Conservation (phyloP, 2,329 filamentous ascomycete species). For the Botryotinia globosa region DNA sequence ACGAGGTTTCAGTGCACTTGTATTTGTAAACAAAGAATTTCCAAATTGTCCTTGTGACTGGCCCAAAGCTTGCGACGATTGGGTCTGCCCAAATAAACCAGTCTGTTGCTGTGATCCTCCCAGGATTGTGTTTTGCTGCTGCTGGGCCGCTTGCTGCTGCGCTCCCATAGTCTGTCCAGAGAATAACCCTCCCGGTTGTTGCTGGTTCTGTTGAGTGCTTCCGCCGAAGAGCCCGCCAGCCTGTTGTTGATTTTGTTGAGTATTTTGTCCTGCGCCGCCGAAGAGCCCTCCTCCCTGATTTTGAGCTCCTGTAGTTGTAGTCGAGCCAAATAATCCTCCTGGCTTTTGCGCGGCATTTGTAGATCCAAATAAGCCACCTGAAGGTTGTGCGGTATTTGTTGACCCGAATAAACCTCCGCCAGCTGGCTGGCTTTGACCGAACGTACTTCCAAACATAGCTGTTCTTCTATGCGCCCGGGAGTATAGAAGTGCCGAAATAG, state of each 20-base stretch:
- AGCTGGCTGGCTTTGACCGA: slow-evolving; percentile 30
- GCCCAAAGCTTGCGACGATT: slow-evolving; percentile 18
- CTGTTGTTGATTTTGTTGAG: slow-evolving; percentile 32
- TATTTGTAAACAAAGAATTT: slow-evolving; percentile 35
- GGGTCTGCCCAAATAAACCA: slow-evolving; percentile 25
- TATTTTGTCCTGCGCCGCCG: slow-evolving; percentile 26
- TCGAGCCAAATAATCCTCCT: slow-evolving; percentile 41
- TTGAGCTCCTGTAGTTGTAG: slow-evolving; percentile 38
- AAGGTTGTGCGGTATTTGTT: slow-evolving; percentile 15
- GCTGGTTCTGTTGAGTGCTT: slow-evolving; percentile 32
- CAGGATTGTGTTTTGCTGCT: slow-evolving; percentile 20
- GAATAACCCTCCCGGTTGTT: slow-evolving; percentile 22
- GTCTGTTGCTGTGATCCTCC: slow-evolving; percentile 23
- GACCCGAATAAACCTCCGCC: slow-evolving; percentile 32
- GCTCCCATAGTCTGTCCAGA: slow-evolving; percentile 22
- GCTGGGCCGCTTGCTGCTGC: slow-evolving; percentile 23
- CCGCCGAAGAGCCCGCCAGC: slow-evolving; percentile 31
- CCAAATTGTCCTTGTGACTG: slow-evolving; percentile 29
- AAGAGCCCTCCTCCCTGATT: slow-evolving; percentile 24
- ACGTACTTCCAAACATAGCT: slow-evolving; percentile 31
- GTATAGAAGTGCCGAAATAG: background rate
- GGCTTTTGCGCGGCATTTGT: slow-evolving; percentile 25
- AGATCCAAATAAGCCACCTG: slow-evolving; percentile 27
- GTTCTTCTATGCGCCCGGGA: background rate
- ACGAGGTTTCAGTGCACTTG: slow-evolving; percentile 35